A percentile compares a stretch with the other conserved stretches of the same genome.
These are phyloP conservation scores for Trichosporon ovoides DNA, from an alignment of 1,284 basidiomycete genomes.

Conservation along the genomic window DNA sequence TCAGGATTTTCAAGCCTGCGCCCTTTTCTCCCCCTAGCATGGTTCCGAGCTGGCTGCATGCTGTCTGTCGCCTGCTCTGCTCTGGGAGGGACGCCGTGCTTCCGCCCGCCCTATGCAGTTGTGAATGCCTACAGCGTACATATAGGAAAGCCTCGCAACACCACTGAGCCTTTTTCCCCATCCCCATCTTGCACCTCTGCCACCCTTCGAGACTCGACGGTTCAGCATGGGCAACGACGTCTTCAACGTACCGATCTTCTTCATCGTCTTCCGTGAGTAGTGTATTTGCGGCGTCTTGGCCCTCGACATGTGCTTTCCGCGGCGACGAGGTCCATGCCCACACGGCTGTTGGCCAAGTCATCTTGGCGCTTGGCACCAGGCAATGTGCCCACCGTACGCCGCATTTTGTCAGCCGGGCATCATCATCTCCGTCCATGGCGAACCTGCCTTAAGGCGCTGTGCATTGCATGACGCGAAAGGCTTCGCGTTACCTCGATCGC, in stretches of 20 bases:
- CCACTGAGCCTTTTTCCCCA: neutral
- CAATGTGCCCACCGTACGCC: too few species aligned
- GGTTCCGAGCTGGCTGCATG: too few species aligned
- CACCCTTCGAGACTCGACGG: neutral
- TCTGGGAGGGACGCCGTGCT: neutral
- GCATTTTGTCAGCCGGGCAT: too few species aligned
- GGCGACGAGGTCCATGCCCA: too few species aligned
- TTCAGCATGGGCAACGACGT: constrained; percentile 41
- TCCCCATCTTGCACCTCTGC: neutral
- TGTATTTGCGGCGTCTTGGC: neutral
- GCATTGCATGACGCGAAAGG: too few species aligned
- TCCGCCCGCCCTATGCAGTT: neutral
- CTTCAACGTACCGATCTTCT: constrained; percentile 51
- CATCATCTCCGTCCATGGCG: too few species aligned
- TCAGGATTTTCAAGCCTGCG: neutral
- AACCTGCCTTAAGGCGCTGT: too few species aligned
- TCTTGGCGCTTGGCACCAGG: neutral
- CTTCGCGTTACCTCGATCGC: too few species aligned
- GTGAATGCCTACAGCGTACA: neutral
- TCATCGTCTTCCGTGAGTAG: constrained; percentile 49
- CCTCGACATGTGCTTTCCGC: too few species aligned
- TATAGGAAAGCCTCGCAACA: neutral
- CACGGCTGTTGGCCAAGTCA: too few species aligned
- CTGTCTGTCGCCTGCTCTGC: neutral
- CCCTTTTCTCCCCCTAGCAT: neutral